Evolutionary conservation across 2,329 filamentous ascomycete species (phyloP).

Genomic region (Diaporthe eres): DNA sequence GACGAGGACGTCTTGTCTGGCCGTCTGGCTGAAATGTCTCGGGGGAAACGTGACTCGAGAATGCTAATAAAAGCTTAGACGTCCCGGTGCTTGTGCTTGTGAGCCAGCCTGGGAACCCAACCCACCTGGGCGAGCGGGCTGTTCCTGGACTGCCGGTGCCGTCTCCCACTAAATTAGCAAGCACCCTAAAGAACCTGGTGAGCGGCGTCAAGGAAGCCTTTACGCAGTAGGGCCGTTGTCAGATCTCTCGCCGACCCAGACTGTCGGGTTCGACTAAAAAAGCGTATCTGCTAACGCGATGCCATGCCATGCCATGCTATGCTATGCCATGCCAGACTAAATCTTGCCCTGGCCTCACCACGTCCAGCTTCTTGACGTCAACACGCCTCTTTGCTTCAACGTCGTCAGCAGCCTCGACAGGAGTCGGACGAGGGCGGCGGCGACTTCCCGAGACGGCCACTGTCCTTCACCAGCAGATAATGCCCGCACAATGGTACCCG

Average conservation of each 20-base stretch:
- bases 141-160: slow-evolving; percentile 39
- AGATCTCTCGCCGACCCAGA: slow-evolving; percentile 57
- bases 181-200: slow-evolving; percentile 40
- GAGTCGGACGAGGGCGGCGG: slow-evolving; percentile 2
- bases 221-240: slow-evolving; percentile 50
- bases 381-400: slow-evolving; percentile 2
- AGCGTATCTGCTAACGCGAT: slow-evolving; percentile 46
- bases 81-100: slow-evolving; percentile 20
- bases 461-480: not conserved
- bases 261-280: slow-evolving; percentile 57
- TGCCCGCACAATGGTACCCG: not conserved
- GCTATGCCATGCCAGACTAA: slow-evolving; percentile 24
- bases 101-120: slow-evolving; percentile 18
- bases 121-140: slow-evolving; percentile 33
- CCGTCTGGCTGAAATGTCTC: slow-evolving; percentile 2
- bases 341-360: slow-evolving; percentile 20
- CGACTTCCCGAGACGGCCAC: slow-evolving; percentile 11
- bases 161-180: slow-evolving; percentile 43
- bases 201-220: slow-evolving; percentile 43
- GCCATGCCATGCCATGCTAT: slow-evolving; percentile 33
- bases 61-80: slow-evolving; percentile 21
- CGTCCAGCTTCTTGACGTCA: not conserved
- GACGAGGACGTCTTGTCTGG: not conserved
- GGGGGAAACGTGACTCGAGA: slow-evolving; percentile 13
- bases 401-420: slow-evolving; percentile 12